Percentiles rank a stretch among this genome's conserved stretches.
Conservation (phyloP, 2,329 filamentous ascomycete species). For the Emmonsiellopsis sp. region DNA sequence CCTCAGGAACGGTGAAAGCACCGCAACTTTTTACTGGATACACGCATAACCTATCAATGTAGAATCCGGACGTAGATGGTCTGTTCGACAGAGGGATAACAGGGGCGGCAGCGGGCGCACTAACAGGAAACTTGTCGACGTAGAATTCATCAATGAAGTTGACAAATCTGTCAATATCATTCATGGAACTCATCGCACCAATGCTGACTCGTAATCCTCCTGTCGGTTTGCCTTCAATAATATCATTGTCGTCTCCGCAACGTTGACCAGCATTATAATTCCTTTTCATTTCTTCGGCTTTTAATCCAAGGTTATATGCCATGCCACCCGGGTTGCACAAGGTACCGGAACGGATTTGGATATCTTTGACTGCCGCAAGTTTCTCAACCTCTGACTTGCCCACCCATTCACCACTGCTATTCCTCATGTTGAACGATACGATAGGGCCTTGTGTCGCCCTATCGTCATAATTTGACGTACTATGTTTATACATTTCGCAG, state of each 20-base stretch:
- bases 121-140: constrained; percentile 26
- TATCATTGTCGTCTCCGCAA: constrained; percentile 74
- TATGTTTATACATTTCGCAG: constrained; percentile 55
- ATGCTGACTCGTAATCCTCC: constrained; percentile 79
- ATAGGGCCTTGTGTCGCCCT: constrained; percentile 57
- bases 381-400: constrained; percentile 82
- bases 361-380: constrained; percentile 64
- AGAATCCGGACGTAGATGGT: constrained; percentile 26
- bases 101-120: constrained; percentile 8
- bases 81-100: not conserved
- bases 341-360: constrained; percentile 80
- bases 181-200: constrained; percentile 76
- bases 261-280: constrained; percentile 80
- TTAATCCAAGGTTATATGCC: constrained; percentile 60
- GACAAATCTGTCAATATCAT: constrained; percentile 65
- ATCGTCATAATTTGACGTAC: constrained; percentile 34
- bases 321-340: constrained; percentile 89
- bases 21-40: constrained; percentile 95
- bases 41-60: constrained; percentile 59
- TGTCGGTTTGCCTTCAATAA: constrained; percentile 76
- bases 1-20: constrained; percentile 60
- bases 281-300: constrained; percentile 70
- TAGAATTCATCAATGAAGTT: constrained; percentile 66
- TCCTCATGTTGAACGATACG: constrained; percentile 73
- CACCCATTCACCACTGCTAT: constrained; percentile 61